phyloP scores from a whole-genome alignment of 2,329 filamentous ascomycete genomes.

The Sphaerulina populicola region DNA sequence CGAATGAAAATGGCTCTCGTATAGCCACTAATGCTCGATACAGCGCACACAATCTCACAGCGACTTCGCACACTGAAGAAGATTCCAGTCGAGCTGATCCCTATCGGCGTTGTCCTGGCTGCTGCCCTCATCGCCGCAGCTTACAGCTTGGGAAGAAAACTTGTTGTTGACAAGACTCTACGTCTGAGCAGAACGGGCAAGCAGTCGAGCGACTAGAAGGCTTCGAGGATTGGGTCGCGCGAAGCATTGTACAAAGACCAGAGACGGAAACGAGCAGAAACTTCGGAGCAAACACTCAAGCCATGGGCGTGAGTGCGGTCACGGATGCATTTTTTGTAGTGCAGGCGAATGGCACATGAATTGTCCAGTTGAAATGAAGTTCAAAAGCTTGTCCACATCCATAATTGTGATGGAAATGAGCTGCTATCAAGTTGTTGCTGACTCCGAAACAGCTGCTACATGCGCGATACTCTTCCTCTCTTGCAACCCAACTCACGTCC shows the following conservation, averaged over 20 bases:
- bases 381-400: background rate
- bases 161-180: slow-evolving; percentile 83
- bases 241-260: slow-evolving; percentile 12
- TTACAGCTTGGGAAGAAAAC: slow-evolving; percentile 77
- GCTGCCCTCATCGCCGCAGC: slow-evolving; percentile 65
- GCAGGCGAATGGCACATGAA: background rate
- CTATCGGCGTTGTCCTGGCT: slow-evolving; percentile 80
- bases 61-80: slow-evolving; percentile 80
- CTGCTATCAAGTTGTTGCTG: background rate
- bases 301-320: background rate
- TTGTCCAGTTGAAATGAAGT: background rate
- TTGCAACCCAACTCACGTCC: too few relatives aligned
- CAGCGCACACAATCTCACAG: slow-evolving; percentile 95
- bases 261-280: slow-evolving; percentile 3
- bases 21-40: slow-evolving; percentile 2
- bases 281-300: background rate
- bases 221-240: background rate
- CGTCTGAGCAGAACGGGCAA: slow-evolving; percentile 67
- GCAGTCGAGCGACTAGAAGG: slow-evolving; percentile 19
- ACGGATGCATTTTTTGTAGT: slow-evolving; percentile 8
- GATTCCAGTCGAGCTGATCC: slow-evolving; percentile 88
- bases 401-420: background rate
- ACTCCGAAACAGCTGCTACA: background rate
- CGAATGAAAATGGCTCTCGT: background rate
- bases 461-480: too few relatives aligned